Evolutionary conservation across 441 rosid genomes (phyloP).

Genomic region (Gossypium davidsonii): DNA sequence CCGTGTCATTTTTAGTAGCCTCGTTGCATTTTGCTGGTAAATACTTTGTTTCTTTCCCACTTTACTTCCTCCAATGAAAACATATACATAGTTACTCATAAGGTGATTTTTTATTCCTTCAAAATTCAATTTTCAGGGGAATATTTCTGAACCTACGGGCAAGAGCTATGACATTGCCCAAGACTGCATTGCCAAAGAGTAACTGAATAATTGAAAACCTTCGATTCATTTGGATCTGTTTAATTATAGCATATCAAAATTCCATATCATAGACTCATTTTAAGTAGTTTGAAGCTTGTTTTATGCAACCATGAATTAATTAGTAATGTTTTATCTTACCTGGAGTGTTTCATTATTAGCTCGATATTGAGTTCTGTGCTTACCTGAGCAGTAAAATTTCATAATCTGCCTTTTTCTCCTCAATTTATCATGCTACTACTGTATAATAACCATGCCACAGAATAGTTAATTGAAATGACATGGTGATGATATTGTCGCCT

Average conservation of each 20-base stretch:
- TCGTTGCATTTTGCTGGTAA: constrained; percentile 67
- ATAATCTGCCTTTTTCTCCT: background rate
- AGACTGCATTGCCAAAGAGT: constrained; percentile 44
- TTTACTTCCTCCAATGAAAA: background rate
- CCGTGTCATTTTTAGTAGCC: constrained; percentile 66
- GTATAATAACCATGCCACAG: background rate
- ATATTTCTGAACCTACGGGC: constrained; percentile 74
- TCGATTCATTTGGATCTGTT: background rate
- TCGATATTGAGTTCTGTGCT: background rate
- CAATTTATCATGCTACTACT: background rate
- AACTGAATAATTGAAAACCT: constrained; percentile 15
- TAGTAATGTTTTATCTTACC: background rate
- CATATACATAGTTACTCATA: background rate
- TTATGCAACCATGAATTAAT: background rate
- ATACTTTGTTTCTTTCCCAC: background rate
- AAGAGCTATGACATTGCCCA: constrained; percentile 52
- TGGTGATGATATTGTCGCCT: background rate
- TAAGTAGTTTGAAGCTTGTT: background rate
- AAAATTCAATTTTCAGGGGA: constrained; percentile 50
- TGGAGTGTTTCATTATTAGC: background rate
- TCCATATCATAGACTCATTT: background rate
- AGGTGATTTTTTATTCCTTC: background rate
- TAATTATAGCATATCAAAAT: background rate
- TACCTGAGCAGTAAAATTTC: background rate
- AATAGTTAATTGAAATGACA: background rate